A percentile compares a stretch with the other conserved stretches of the same genome.
Conservation (phyloP, 805 yeast genomes). For the Spathaspora passalidarum region DNA sequence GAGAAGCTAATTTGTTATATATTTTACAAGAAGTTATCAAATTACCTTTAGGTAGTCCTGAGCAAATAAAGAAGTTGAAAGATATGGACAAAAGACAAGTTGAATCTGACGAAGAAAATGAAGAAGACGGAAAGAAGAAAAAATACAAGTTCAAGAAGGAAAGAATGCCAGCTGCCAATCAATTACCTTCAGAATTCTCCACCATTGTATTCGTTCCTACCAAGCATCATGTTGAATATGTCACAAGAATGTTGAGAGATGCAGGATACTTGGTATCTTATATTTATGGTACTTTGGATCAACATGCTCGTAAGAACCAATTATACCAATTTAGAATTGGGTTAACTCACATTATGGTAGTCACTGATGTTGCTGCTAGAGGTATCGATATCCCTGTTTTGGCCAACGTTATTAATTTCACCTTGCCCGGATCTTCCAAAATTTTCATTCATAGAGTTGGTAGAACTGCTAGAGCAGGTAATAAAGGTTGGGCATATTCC, state of each 20-base stretch:
- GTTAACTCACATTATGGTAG: constrained; percentile 80
- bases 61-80: constrained; percentile 55
- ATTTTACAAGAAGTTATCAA: constrained; percentile 81
- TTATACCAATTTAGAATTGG: constrained; percentile 83
- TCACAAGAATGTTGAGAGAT: constrained; percentile 63
- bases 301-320: constrained; percentile 89
- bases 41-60: constrained; percentile 75
- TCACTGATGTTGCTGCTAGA: constrained; percentile 97
- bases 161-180: constrained; percentile 74
- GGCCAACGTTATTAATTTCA: constrained; percentile 90
- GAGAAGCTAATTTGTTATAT: constrained; percentile 82
- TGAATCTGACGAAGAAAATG: constrained; percentile 54
- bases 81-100: constrained; percentile 46
- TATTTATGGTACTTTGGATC: constrained; percentile 93
- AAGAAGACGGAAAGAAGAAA: constrained; percentile 31
- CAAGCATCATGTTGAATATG: constrained; percentile 94
- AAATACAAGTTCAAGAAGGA: constrained; percentile 46
- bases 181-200: constrained; percentile 77
- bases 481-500: constrained; percentile 96
- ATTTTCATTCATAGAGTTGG: constrained; percentile 97
- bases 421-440: constrained; percentile 89
- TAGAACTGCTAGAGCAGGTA: constrained; percentile 99
- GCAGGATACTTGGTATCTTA: constrained; percentile 86
- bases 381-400: constrained; percentile 97
- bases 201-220: constrained; percentile 96